Evolutionary conservation across 1,284 basidiomycete species (phyloP).

Genomic region (Pseudozyma hubeiensis): DNA sequence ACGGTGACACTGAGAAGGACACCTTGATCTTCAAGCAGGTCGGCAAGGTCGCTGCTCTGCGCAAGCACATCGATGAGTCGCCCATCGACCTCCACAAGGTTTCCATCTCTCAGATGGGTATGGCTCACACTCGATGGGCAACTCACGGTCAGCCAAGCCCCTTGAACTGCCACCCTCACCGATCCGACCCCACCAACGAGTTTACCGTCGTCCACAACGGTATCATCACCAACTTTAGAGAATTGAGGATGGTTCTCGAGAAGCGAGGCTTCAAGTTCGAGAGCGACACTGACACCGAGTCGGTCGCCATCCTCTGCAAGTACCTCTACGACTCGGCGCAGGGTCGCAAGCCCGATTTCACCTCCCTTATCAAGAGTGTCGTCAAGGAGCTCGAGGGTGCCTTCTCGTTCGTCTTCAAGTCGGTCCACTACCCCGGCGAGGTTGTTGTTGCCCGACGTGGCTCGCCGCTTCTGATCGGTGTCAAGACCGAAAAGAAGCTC

Average conservation of each 20-base stretch:
- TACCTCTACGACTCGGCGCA: conserved; percentile 96
- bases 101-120: conserved; percentile 89
- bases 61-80: conserved; percentile 87
- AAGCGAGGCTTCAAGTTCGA: conserved; percentile 95
- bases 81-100: conserved; percentile 83
- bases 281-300: conserved; percentile 98
- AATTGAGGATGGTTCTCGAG: conserved; percentile 90
- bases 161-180: conserved; percentile 94
- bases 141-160: conserved; percentile 90
- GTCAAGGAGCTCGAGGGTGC: conserved; percentile 98
- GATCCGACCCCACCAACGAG: conserved; percentile 82
- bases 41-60: conserved; percentile 94
- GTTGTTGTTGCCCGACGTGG: conserved; percentile 95
- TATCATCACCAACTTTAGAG: conserved; percentile 94
- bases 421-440: conserved; percentile 93
- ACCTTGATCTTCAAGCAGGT: conserved; percentile 96
- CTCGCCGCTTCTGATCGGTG: conserved; percentile 95
- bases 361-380: conserved; percentile 91
- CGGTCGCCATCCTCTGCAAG: conserved; percentile 93
- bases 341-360: conserved; percentile 89
- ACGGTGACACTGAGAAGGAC: conserved; percentile 84
- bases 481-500: conserved; percentile 99
- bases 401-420: conserved; percentile 99
- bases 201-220: conserved; percentile 98
- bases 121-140: conserved; percentile 99